phyloP scores from a whole-genome alignment of 2,329 filamentous ascomycete genomes.

The Ceratocystis huliohia region DNA sequence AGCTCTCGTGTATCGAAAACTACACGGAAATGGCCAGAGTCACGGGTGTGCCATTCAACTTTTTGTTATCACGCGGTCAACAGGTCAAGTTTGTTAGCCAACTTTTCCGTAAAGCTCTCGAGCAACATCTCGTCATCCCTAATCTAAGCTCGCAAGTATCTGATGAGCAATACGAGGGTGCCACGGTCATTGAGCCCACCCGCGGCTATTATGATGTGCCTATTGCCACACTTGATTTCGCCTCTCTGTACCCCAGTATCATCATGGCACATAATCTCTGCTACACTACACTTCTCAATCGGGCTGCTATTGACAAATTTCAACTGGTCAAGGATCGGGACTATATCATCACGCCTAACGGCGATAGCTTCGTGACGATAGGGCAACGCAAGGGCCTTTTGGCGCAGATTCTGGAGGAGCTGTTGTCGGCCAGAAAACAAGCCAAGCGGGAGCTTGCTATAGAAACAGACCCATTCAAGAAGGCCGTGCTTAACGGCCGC shows the following conservation, averaged over 20 bases:
- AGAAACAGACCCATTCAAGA: slow-evolving; percentile 93
- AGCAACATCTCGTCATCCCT: slow-evolving; percentile 88
- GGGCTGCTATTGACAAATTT: slow-evolving; percentile 63
- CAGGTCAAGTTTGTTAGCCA: slow-evolving; percentile 98
- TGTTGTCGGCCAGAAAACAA: slow-evolving; percentile 81
- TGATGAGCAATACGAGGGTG: slow-evolving; percentile 92
- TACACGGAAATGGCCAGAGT: slow-evolving; percentile 99
- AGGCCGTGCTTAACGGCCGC: slow-evolving; percentile 92
- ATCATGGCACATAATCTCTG: slow-evolving; percentile 98
- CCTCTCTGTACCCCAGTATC: slow-evolving; percentile 94
- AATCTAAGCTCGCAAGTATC: slow-evolving; percentile 59
- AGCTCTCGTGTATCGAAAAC: slow-evolving; percentile 95
- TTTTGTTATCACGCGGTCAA: slow-evolving; percentile 77
- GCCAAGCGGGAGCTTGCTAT: slow-evolving; percentile 80
- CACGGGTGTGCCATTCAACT: slow-evolving; percentile 96
- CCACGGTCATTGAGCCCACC: slow-evolving; percentile 91
- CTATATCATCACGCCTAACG: slow-evolving; percentile 91
- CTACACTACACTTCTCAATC: slow-evolving; percentile 81
- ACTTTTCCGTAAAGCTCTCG: slow-evolving; percentile 83
- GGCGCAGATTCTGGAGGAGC: slow-evolving; percentile 88
- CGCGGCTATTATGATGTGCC: slow-evolving; percentile 91
- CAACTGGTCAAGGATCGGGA: slow-evolving; percentile 76
- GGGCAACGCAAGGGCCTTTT: slow-evolving; percentile 85
- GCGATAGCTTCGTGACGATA: slow-evolving; percentile 78
- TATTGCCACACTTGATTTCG: slow-evolving; percentile 95